A percentile compares a stretch with the other conserved stretches of the same genome.
Conservation (phyloP, 2,329 filamentous ascomycete genomes). For the Akanthomyces dipterigenus region DNA sequence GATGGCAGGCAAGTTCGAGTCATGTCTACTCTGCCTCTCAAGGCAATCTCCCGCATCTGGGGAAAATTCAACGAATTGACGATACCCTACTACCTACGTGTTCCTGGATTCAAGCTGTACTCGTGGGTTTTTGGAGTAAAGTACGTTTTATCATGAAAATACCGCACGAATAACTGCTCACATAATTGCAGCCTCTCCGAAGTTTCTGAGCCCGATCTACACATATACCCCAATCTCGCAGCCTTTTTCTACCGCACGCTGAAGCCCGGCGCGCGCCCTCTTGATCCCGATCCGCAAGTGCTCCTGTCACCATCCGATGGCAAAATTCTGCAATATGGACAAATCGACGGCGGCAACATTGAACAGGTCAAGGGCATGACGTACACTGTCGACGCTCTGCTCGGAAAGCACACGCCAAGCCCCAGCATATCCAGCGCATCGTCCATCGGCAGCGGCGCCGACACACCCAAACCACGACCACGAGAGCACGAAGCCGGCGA, state of each 20-base stretch:
- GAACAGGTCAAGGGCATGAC: slow-evolving; percentile 99
- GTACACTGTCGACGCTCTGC: slow-evolving; percentile 86
- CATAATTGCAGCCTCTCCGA: slow-evolving; percentile 59
- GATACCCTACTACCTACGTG: slow-evolving; percentile 79
- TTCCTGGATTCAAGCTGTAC: slow-evolving; percentile 88
- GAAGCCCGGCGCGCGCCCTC: slow-evolving; percentile 78
- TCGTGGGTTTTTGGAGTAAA: slow-evolving; percentile 88
- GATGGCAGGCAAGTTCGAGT: slow-evolving; percentile 68
- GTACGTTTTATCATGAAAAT: slow-evolving; percentile 25
- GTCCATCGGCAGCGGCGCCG: slow-evolving; percentile 14
- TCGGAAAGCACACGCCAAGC: slow-evolving; percentile 60
- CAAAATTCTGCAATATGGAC: slow-evolving; percentile 82
- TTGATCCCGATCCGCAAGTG: slow-evolving; percentile 74
- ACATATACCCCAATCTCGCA: slow-evolving; percentile 84
- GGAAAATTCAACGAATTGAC: slow-evolving; percentile 84
- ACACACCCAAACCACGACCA: slow-evolving; percentile 19
- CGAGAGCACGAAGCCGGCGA: slow-evolving; percentile 40
- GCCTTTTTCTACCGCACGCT: slow-evolving; percentile 95
- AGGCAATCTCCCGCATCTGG: slow-evolving; percentile 85
- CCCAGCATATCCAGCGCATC: slow-evolving; percentile 43
- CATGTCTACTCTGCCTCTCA: slow-evolving; percentile 88
- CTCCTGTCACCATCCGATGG: slow-evolving; percentile 87
- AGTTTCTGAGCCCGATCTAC: slow-evolving; percentile 80
- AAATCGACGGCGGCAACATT: slow-evolving; percentile 87
- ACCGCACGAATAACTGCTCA: not conserved